Conservation (phyloP, 371 early-diverging fungal genomes). For the Haplosporangium sp. region DNA sequence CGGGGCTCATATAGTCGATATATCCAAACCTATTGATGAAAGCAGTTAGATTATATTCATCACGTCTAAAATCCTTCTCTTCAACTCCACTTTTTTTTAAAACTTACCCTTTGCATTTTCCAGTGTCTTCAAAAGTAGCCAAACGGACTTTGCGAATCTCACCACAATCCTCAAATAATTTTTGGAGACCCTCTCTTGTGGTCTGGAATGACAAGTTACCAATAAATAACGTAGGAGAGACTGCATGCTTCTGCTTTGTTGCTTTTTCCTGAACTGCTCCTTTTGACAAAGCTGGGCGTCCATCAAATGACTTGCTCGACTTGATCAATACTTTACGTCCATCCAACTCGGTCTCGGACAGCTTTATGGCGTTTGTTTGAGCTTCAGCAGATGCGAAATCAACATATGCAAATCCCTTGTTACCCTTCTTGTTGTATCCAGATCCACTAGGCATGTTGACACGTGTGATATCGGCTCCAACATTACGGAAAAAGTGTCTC, state of each 20-base stretch:
- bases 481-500: constrained; percentile 66
- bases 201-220: constrained; percentile 84
- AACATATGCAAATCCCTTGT: constrained; percentile 77
- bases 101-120: constrained; percentile 79
- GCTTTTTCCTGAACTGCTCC: constrained; percentile 40
- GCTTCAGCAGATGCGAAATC: constrained; percentile 71
- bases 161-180: constrained; percentile 72
- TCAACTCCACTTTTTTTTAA: not conserved
- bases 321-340: constrained; percentile 79
- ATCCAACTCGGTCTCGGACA: constrained; percentile 70
- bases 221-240: constrained; percentile 82
- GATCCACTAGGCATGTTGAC: constrained; percentile 71
- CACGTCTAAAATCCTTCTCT: no score
- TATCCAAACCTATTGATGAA: constrained; percentile 67
- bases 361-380: constrained; percentile 67
- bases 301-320: constrained; percentile 68
- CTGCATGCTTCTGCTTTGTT: constrained; percentile 65
- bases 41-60: not conserved
- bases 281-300: constrained; percentile 55
- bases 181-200: constrained; percentile 71
- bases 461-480: constrained; percentile 72
- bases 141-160: constrained; percentile 75
- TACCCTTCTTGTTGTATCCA: constrained; percentile 64
- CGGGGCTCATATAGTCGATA: constrained; percentile 73
- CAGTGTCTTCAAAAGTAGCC: constrained; percentile 80